A percentile compares a stretch with the other conserved stretches of the same genome.
Evolutionary conservation across 257 asterid genomes (phyloP).

Genomic region (Marsdenia floribunda): DNA sequence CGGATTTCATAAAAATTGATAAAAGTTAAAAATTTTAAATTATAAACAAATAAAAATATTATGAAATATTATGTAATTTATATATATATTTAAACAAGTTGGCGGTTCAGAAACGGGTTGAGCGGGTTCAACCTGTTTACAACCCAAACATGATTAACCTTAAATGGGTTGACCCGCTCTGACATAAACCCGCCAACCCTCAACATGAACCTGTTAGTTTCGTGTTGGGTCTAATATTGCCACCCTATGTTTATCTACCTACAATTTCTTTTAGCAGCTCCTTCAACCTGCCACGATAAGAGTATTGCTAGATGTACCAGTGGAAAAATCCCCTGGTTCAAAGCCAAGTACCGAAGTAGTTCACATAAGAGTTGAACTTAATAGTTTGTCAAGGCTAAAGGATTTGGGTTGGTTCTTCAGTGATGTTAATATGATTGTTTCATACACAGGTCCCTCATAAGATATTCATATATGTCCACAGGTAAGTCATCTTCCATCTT

Average conservation of each 20-base stretch:
- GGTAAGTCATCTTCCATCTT: constrained; percentile 41
- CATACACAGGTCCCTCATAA: constrained; percentile 34
- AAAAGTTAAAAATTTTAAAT: too few relatives aligned
- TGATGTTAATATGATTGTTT: constrained; percentile 59
- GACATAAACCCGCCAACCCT: too few relatives aligned
- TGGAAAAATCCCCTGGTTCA: constrained; percentile 68
- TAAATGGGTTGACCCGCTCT: too few relatives aligned
- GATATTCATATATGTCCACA: constrained; percentile 73
- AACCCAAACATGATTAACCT: too few relatives aligned
- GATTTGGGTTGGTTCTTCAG: constrained; percentile 57
- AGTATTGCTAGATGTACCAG: constrained; percentile 49
- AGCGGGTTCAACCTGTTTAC: too few relatives aligned
- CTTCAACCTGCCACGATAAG: constrained; percentile 36
- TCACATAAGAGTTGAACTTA: constrained; percentile 64
- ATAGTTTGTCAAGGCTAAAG: constrained; percentile 60
- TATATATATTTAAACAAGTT: too few relatives aligned
- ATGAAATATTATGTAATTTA: too few relatives aligned
- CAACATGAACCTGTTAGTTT: too few relatives aligned
- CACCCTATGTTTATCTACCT: not conserved
- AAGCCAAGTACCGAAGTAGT: constrained; percentile 65
- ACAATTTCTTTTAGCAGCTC: constrained; percentile 42
- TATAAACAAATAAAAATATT: too few relatives aligned
- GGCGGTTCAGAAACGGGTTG: too few relatives aligned
- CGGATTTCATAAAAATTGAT: too few relatives aligned
- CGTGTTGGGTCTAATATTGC: too few relatives aligned